phyloP scores from a whole-genome alignment of 495 filamentous ascomycete species.

The Penicillium cinerascens region DNA sequence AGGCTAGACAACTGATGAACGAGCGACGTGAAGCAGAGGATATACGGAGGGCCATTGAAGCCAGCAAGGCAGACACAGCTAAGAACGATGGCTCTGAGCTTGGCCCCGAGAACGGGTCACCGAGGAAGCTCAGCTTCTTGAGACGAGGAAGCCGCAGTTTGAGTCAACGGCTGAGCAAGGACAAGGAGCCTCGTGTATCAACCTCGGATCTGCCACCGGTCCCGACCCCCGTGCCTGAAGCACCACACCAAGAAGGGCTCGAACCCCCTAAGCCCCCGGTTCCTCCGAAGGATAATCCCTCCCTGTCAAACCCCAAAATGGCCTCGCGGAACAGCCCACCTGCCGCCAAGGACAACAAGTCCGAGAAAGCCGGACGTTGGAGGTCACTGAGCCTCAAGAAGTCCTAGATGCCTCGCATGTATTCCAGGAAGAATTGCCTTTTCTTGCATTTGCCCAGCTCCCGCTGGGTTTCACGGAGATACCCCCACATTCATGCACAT shows the following conservation, averaged over 20 bases:
- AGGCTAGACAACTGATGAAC: constrained; percentile 35
- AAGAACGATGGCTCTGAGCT: constrained; percentile 14
- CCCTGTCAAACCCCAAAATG: constrained; percentile 16
- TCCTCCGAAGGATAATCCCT: constrained; percentile 10
- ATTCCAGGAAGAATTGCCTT: constrained; percentile 19
- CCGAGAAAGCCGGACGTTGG: constrained; percentile 22
- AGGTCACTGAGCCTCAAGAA: constrained; percentile 30
- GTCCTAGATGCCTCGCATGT: constrained; percentile 12
- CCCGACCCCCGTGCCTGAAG: constrained; percentile 16
- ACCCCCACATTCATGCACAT: constrained; percentile 25
- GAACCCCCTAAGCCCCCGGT: constrained; percentile 7
- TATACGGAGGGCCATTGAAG: constrained; percentile 53
- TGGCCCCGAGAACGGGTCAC: constrained; percentile 36
- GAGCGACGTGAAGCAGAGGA: constrained; percentile 55
- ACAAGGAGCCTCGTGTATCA: constrained; percentile 35
- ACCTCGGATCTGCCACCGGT: constrained; percentile 25
- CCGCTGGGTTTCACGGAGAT: constrained; percentile 19
- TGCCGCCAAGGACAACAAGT: constrained; percentile 9
- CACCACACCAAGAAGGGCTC: constrained; percentile 8
- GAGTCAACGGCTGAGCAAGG: constrained; percentile 42
- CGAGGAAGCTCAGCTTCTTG: constrained; percentile 48
- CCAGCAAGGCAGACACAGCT: constrained; percentile 42
- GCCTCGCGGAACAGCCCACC: constrained; percentile 9
- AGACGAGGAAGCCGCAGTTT: constrained; percentile 59
- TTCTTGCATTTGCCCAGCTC: constrained; percentile 13